phyloP scores from a whole-genome alignment of 1,284 basidiomycete genomes.

The Lentinula novae-zelandiae region DNA sequence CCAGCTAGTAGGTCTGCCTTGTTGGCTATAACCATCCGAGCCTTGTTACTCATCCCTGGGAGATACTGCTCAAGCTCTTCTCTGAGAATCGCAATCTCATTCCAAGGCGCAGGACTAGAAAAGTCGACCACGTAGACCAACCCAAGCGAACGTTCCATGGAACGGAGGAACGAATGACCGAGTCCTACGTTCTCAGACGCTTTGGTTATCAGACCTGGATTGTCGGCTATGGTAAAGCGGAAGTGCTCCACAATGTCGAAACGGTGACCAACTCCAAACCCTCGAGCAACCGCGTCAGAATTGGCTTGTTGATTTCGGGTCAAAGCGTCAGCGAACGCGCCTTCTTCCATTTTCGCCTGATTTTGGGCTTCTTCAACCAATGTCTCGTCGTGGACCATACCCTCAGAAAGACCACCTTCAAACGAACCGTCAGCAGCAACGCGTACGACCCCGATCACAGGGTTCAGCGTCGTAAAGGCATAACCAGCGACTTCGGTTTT shows the following conservation, averaged over 20 bases:
- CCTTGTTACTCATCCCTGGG: constrained; percentile 72
- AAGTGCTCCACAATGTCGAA: constrained; percentile 66
- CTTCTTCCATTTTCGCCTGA: constrained; percentile 41
- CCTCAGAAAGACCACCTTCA: constrained; percentile 51
- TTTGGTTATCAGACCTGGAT: constrained; percentile 86
- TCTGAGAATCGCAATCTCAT: constrained; percentile 69
- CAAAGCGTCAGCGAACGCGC: constrained; percentile 43
- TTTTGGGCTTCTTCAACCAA: constrained; percentile 54
- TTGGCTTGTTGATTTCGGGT: constrained; percentile 45
- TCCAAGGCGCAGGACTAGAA: constrained; percentile 66
- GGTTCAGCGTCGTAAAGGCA: constrained; percentile 94
- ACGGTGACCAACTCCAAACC: constrained; percentile 34
- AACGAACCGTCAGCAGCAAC: constrained; percentile 81
- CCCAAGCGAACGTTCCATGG: constrained; percentile 89
- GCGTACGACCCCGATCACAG: constrained; percentile 90
- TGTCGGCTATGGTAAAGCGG: constrained; percentile 95
- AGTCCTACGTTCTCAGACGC: constrained; percentile 90
- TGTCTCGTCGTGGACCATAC: constrained; percentile 70
- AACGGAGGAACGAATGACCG: constrained; percentile 91
- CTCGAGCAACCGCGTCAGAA: constrained; percentile 18
- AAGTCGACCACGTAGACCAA: constrained; percentile 94
- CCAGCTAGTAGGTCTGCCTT: constrained; percentile 83
- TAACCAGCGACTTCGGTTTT: constrained; percentile 89
- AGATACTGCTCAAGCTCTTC: constrained; percentile 87
- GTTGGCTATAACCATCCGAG: constrained; percentile 85